These are phyloP conservation scores for Halophytophthora polymorphica DNA, from an alignment of 352 stramenopile species.

Conservation along the genomic window DNA sequence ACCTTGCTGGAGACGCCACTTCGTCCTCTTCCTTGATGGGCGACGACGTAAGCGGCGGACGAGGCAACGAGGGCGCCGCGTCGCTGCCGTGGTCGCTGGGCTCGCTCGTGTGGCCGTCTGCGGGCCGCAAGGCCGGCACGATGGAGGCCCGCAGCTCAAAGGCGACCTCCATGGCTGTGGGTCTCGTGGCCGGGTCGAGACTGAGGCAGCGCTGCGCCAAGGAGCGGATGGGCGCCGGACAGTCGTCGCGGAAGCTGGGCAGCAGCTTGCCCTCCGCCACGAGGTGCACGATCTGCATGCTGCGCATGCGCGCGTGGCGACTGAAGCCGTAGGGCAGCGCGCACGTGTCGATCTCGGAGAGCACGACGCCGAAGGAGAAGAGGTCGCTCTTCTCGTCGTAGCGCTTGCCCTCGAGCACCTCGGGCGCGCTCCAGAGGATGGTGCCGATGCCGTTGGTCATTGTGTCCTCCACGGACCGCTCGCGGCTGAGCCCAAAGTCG, in stretches of 20 bases:
- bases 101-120: not conserved
- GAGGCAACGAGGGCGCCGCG: conserved; percentile 9
- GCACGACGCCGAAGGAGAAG: conserved; percentile 71
- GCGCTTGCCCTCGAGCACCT: conserved; percentile 66
- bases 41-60: not conserved
- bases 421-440: conserved; percentile 69
- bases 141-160: conserved; percentile 61
- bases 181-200: conserved; percentile 54
- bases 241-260: conserved; percentile 68
- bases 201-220: conserved; percentile 60
- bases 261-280: conserved; percentile 74
- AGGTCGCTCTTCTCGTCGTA: conserved; percentile 81
- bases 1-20: not conserved
- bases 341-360: conserved; percentile 77
- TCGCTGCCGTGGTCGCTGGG: conserved; percentile 9
- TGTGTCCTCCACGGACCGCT: conserved; percentile 62
- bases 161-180: conserved; percentile 67
- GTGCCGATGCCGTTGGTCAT: conserved; percentile 79
- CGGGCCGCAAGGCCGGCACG: conserved; percentile 35
- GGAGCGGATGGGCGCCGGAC: conserved; percentile 43
- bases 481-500: conserved; percentile 69
- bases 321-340: conserved; percentile 69
- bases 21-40: conserved; percentile 8
- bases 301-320: conserved; percentile 65
- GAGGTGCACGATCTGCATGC: conserved; percentile 82